Conservation (phyloP, 768 basidiomycete genomes). For the Artomyces pyxidatus region DNA sequence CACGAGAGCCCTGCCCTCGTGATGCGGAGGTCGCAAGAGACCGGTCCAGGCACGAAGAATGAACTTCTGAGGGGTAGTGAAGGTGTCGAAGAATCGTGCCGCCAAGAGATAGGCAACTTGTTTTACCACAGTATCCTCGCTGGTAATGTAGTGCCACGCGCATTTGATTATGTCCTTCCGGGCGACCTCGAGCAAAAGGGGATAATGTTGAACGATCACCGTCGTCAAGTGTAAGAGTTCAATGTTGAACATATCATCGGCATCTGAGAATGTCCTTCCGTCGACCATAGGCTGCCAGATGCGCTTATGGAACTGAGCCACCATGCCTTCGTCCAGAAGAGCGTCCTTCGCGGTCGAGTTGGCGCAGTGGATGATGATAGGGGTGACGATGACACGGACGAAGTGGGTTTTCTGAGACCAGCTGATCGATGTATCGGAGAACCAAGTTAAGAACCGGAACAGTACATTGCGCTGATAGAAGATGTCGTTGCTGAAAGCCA, state of each 20-base stretch:
- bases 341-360: conserved; percentile 42
- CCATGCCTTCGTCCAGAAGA: conserved; percentile 64
- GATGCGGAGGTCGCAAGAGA: conserved; percentile 71
- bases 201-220: conserved; percentile 78
- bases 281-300: conserved; percentile 80
- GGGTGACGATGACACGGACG: conserved; percentile 80
- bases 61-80: conserved; percentile 86
- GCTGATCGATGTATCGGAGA: conserved; percentile 51
- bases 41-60: conserved; percentile 87
- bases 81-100: conserved; percentile 86
- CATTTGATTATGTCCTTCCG: conserved; percentile 92
- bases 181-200: conserved; percentile 67
- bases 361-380: conserved; percentile 75
- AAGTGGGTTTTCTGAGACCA: conserved; percentile 75
- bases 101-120: conserved; percentile 87
- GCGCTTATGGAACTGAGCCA: conserved; percentile 58
- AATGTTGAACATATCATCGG: conserved; percentile 83
- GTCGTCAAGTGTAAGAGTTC: conserved; percentile 89
- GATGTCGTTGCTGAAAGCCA: conserved; percentile 62
- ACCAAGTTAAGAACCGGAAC: conserved; percentile 80
- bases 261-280: conserved; percentile 38
- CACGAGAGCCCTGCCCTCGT: conserved; percentile 68
- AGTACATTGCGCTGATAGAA: conserved; percentile 77
- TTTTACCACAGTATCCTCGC: conserved; percentile 85
- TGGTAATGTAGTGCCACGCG: conserved; percentile 82